Conservation (phyloP, 2,329 filamentous ascomycete genomes). For the Penicillium griseofulvum region DNA sequence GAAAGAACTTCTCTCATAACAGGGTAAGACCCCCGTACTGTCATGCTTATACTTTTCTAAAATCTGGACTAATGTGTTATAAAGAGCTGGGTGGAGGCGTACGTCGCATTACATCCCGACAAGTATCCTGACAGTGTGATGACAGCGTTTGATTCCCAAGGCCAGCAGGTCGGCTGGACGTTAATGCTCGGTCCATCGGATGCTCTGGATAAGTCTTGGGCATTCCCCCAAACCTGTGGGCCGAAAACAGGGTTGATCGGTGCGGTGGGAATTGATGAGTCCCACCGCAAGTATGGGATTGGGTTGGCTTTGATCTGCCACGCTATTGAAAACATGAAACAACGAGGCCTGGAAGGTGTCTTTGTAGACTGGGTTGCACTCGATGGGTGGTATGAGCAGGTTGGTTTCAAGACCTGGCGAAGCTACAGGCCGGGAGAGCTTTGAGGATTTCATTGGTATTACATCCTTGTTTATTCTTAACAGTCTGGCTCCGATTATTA, state of each 20-base stretch:
- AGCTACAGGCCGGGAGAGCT: conserved; percentile 40
- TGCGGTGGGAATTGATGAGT: conserved; percentile 44
- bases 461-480: neutral
- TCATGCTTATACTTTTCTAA: neutral
- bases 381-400: conserved; percentile 46
- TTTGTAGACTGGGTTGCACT: conserved; percentile 48
- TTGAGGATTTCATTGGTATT: neutral
- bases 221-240: conserved; percentile 41
- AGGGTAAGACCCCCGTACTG: conserved; percentile 25
- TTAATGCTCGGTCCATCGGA: conserved; percentile 42
- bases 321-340: conserved; percentile 46
- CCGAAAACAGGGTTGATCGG: conserved; percentile 46
- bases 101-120: conserved; percentile 34
- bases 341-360: conserved; percentile 42
- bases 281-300: conserved; percentile 39
- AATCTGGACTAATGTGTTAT: conserved; percentile 1
- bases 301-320: conserved; percentile 45
- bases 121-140: conserved; percentile 43
- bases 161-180: conserved; percentile 46
- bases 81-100: conserved; percentile 45
- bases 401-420: conserved; percentile 42
- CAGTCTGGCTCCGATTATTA: neutral
- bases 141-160: conserved; percentile 40
- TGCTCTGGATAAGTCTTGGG: conserved; percentile 36
- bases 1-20: conserved; percentile 40